phyloP scores from a whole-genome alignment of 768 basidiomycete genomes.

The Albatrellus ellisii region DNA sequence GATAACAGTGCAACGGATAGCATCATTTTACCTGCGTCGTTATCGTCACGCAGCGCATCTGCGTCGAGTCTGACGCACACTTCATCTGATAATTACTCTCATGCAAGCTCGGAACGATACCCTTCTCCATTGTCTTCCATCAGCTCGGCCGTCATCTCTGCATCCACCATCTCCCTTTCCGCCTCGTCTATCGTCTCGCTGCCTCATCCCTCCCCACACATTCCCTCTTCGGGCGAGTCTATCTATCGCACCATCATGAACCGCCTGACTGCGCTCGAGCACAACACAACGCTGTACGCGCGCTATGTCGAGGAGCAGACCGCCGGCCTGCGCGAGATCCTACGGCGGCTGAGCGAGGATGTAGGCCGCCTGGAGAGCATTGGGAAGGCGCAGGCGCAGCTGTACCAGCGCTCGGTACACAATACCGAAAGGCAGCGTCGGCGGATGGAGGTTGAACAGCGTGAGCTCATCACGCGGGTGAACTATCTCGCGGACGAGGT shows the following conservation, averaged over 20 bases:
- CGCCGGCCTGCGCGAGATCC: conserved; percentile 54
- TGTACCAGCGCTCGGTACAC: conserved; percentile 44
- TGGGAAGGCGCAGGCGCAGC: conserved; percentile 55
- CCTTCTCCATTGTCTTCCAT: conserved; percentile 9
- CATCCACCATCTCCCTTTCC: conserved; percentile 2
- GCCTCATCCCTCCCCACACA: conserved; percentile 12
- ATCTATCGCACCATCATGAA: conserved; percentile 97
- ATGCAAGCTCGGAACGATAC: conserved; percentile 1
- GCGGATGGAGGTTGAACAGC: conserved; percentile 58
- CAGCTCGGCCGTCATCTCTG: conserved; percentile 4
- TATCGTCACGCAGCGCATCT: conserved; percentile 3
- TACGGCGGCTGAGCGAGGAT: conserved; percentile 65
- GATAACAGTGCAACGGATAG: too few species aligned
- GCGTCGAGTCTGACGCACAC: conserved; percentile 4
- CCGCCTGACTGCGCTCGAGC: conserved; percentile 71
- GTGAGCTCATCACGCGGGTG: conserved; percentile 53
- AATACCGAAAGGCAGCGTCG: conserved; percentile 61
- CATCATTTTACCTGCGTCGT: too few species aligned
- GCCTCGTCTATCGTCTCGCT: not conserved
- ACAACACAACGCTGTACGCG: conserved; percentile 74
- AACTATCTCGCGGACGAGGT: conserved; percentile 78
- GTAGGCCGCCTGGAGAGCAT: conserved; percentile 66
- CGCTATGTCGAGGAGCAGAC: conserved; percentile 88
- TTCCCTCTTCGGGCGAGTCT: conserved; percentile 45
- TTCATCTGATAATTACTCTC: conserved; percentile 1